Conservation (phyloP, 148 eudicot genomes). For the Chenopodium quinoa region DNA sequence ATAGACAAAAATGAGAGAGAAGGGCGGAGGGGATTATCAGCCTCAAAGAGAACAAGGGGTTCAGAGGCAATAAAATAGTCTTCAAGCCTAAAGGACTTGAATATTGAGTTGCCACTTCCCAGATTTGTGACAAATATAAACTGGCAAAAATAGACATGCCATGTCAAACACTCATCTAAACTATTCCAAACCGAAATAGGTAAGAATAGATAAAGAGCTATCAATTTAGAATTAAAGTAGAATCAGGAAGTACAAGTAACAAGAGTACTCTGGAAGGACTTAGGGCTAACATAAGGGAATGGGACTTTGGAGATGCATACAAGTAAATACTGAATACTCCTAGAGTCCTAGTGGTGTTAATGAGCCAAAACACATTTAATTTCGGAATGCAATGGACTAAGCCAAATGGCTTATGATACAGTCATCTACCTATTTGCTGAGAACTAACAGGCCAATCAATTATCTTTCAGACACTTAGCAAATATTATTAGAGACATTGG, state of each 20-base stretch:
- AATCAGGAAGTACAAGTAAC: not conserved
- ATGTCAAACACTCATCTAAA: not conserved
- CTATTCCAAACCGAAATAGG: conserved; percentile 8
- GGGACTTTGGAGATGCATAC: not conserved
- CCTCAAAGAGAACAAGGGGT: not conserved
- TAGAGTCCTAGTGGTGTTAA: too few species aligned
- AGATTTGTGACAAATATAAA: not conserved
- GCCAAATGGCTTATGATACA: not conserved
- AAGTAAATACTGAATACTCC: not conserved
- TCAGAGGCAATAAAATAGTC: not conserved
- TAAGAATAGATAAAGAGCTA: not conserved
- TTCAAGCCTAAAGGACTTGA: not conserved
- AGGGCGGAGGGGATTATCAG: too few species aligned
- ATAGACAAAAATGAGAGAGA: not conserved
- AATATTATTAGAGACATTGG: too few species aligned
- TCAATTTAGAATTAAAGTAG: not conserved
- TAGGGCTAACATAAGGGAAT: too few species aligned
- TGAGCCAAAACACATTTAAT: too few species aligned
- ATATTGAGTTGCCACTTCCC: not conserved
- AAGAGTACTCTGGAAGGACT: not conserved
- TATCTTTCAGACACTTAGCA: not conserved
- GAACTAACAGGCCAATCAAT: not conserved
- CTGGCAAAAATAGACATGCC: not conserved
- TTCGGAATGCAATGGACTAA: not conserved
- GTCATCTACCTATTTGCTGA: not conserved